Base-by-base conservation (phyloP, 139 green algal species). In the Chloropicon primus region DNA sequence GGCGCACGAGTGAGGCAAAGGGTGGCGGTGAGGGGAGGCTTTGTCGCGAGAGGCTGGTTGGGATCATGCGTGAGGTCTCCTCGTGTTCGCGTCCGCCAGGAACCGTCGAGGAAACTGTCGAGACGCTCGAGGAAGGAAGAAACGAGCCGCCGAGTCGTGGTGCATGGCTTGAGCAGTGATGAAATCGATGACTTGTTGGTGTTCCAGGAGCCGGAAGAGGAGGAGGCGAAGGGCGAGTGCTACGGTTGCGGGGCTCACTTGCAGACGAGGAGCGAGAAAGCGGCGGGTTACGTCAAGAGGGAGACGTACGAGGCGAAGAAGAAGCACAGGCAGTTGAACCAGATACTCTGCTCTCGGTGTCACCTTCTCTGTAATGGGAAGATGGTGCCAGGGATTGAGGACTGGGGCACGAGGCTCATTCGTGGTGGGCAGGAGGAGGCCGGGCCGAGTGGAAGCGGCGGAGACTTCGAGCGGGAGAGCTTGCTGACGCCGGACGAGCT, bases 351-450 rank as follows among this genome's bases (percentile, higher is more conserved):
- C 73, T 76, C 76, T 74, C 86, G 93, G n/a, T 97, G 93, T 83
- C 82, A 88, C 72, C 84, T 81, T 23, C 83, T 97, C 25, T 89
- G 82, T 78, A 89, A 97, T 77, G 93, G 93, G 0, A 84, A 80
- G 28, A 93, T 96, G 90, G 89, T 96, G 5, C 88, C 90, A 0
- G 93, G 74, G 0, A 91, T 96, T 21, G 76, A 87, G 23, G 91
- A 93, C 79, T 85, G 88, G 26, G 25, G 25, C n/a, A 27, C 41
- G 41, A 62, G 41, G 41, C 17, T 62, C 10, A 2, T 76, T 76
- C 10, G 25, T 17, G 74, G 5, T 3, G 81, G 88, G 71, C 79
- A 84, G 41, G 73, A 53, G 28, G 21, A 24, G 26, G 3, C 62
- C 1, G 28, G 62, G 22, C 23, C 26, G 1, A 53, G 23, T 10